Evolutionary conservation across 2,329 filamentous ascomycete species (phyloP), one percentile per base, ranked within the genome.

Genomic region (Colletotrichum chrysophilum): DNA sequence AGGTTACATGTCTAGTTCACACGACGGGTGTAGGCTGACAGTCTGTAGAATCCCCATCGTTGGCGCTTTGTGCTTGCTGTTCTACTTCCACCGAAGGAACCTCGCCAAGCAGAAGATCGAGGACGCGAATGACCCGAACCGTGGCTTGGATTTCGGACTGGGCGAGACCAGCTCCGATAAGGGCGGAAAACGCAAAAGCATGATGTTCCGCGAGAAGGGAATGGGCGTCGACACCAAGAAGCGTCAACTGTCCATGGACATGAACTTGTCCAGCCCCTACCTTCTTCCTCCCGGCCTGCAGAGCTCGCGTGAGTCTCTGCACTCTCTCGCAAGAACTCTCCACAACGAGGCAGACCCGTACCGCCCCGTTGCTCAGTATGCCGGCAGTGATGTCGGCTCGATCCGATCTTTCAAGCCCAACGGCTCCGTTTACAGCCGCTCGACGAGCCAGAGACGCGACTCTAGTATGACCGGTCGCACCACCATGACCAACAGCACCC

Each of bases 121-220:
- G 85, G 97, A 99, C 85, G 89, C 90, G 21, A 92, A 94, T 77
- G 96, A 98, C 84, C 95, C 95, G 79, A 95, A 97, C 85, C 96
- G 94, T 82, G 97, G 95, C 1, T 90, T 98, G 82, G 97, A 99
- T 84, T 99, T 98, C 82, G 97, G 97, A 43, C 85, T 98, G 81
- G 95, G 86, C 48, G 86, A 94, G 72, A 84, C 87, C 36, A 69
- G 82, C 78, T 38, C 74, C 71, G 28, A 79, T 78, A 68, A 66
- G 75, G 18, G 74, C 8, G 78, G 76, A n/a, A 77, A 87, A 78
- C 87, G 87, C 78, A 87, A 86, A 80, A 87, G 84, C 70, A 81
- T 82, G 4, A 74, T 76, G 70, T 82, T 87, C 85, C 88, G 78
- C 85, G 89, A 95, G 81, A 92, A 92, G 82, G 76, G 68, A 61